phyloP scores from a whole-genome alignment of 306 rosid genomes.

The Rosa lucieae region DNA sequence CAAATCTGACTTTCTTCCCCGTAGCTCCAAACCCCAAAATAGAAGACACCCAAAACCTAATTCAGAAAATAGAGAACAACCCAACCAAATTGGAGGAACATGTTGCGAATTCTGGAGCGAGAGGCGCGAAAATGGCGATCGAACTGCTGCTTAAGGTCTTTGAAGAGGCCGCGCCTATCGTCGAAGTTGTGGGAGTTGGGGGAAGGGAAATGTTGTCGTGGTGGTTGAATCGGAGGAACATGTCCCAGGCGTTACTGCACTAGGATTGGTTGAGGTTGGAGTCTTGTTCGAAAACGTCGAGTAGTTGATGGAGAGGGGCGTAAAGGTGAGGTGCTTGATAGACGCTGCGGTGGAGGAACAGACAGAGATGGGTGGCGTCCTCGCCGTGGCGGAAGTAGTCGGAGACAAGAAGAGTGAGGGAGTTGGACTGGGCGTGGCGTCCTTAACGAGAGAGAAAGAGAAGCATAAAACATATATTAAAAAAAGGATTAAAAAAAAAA shows the following conservation, averaged over 20 bases:
- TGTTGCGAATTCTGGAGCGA: slow-evolving; percentile 42
- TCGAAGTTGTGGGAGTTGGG: slow-evolving; percentile 35
- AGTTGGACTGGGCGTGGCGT: slow-evolving; percentile 28
- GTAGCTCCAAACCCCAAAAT: too few relatives aligned
- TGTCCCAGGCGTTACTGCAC: slow-evolving; percentile 43
- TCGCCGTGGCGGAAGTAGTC: slow-evolving; percentile 62
- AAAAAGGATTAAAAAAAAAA: too few relatives aligned
- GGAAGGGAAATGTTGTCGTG: slow-evolving; percentile 50
- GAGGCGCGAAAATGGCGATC: slow-evolving; percentile 37
- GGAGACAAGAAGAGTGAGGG: slow-evolving; percentile 49
- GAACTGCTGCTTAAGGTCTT: slow-evolving; percentile 41
- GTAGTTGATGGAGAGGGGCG: slow-evolving; percentile 42
- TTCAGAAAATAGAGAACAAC: too few relatives aligned
- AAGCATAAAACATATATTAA: too few relatives aligned
- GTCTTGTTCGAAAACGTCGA: slow-evolving; percentile 30
- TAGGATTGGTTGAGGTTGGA: slow-evolving; percentile 36
- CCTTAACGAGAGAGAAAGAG: too few relatives aligned
- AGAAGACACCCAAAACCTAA: too few relatives aligned
- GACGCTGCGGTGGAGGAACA: slow-evolving; percentile 41
- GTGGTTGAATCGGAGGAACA: slow-evolving; percentile 43
- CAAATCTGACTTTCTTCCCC: too few relatives aligned
- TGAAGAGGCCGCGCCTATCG: slow-evolving; percentile 34
- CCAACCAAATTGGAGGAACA: background rate
- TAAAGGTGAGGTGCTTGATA: slow-evolving; percentile 34
- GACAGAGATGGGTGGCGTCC: slow-evolving; percentile 48